These are phyloP conservation scores for Pestalotiopsis sp. DNA, from an alignment of 2,329 filamentous ascomycete species.

Conservation along the genomic window DNA sequence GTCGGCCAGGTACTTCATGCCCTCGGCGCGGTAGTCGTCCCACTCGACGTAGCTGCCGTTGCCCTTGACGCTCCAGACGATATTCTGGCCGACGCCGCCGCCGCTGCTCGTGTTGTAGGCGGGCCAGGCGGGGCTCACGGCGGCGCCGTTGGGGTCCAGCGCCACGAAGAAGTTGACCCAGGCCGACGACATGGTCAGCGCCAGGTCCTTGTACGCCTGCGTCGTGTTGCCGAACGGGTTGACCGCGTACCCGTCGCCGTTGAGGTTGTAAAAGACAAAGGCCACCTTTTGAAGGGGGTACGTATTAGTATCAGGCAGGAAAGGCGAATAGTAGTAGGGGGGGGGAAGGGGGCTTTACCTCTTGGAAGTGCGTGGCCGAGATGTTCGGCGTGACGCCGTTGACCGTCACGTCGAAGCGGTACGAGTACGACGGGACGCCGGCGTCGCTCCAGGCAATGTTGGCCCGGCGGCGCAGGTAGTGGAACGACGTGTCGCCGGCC, in stretches of 20 bases:
- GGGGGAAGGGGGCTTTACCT: slow-evolving; percentile 28
- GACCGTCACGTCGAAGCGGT: slow-evolving; percentile 36
- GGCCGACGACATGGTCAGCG: slow-evolving; percentile 30
- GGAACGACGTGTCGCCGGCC: slow-evolving; percentile 30
- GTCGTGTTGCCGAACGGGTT: slow-evolving; percentile 35
- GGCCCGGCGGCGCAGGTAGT: slow-evolving; percentile 29
- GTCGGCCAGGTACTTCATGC: slow-evolving; percentile 32
- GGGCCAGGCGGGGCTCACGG: slow-evolving; percentile 27
- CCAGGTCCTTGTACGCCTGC: slow-evolving; percentile 27
- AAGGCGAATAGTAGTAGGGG: too few species aligned
- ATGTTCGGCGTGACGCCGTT: slow-evolving; percentile 22
- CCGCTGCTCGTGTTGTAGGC: slow-evolving; percentile 21
- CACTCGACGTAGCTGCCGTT: slow-evolving; percentile 27
- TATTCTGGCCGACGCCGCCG: slow-evolving; percentile 24
- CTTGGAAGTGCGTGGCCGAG: slow-evolving; percentile 42
- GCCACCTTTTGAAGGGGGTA: slow-evolving; percentile 19
- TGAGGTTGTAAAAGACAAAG: slow-evolving; percentile 43
- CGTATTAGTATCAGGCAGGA: not conserved
- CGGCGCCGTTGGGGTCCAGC: slow-evolving; percentile 52
- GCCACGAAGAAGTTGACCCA: slow-evolving; percentile 52
- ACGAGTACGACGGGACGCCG: slow-evolving; percentile 31
- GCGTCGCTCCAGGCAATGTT: slow-evolving; percentile 31
- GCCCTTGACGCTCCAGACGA: slow-evolving; percentile 31
- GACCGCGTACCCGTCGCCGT: slow-evolving; percentile 32
- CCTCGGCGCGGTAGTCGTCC: slow-evolving; percentile 32